A percentile compares a stretch with the other conserved stretches of the same genome.
phyloP scores from a whole-genome alignment of 2,329 filamentous ascomycete genomes.

The Monosporascus sp. region DNA sequence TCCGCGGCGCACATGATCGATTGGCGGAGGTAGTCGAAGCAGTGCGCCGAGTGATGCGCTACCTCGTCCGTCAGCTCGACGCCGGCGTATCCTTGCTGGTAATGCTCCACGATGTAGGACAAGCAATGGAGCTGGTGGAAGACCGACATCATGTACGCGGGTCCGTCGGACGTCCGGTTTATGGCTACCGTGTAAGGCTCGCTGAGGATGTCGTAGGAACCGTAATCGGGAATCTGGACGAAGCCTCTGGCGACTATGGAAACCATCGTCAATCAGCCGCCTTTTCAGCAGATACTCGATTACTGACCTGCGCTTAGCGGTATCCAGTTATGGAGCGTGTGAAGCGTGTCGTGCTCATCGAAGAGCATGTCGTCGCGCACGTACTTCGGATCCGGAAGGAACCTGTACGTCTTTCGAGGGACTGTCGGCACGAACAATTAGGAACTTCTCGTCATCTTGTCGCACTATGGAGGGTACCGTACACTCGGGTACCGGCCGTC shows the following conservation, averaged over 20 bases:
- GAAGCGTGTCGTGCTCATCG: conserved; percentile 25
- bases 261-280: neutral
- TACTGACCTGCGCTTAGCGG: conserved; percentile 26
- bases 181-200: conserved; percentile 26
- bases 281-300: neutral
- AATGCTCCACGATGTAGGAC: conserved; percentile 30
- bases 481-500: conserved; percentile 29
- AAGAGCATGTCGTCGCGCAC: conserved; percentile 31
- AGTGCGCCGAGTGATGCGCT: conserved; percentile 32
- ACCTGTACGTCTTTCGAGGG: conserved; percentile 30
- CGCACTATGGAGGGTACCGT: conserved; percentile 3
- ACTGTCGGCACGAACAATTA: conserved; percentile 19
- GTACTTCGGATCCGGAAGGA: conserved; percentile 25
- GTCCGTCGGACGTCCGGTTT: conserved; percentile 26
- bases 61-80: conserved; percentile 27
- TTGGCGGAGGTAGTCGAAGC: conserved; percentile 35
- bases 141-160: conserved; percentile 33
- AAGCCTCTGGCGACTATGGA: conserved; percentile 27
- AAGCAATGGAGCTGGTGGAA: conserved; percentile 37
- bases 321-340: conserved; percentile 31
- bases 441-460: neutral
- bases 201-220: conserved; percentile 22
- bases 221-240: conserved; percentile 25
- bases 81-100: conserved; percentile 30
- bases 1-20: conserved; percentile 33